These are phyloP conservation scores for Wickerhamiella vanderwaltii DNA, from an alignment of 805 yeast species.

Conservation along the genomic window DNA sequence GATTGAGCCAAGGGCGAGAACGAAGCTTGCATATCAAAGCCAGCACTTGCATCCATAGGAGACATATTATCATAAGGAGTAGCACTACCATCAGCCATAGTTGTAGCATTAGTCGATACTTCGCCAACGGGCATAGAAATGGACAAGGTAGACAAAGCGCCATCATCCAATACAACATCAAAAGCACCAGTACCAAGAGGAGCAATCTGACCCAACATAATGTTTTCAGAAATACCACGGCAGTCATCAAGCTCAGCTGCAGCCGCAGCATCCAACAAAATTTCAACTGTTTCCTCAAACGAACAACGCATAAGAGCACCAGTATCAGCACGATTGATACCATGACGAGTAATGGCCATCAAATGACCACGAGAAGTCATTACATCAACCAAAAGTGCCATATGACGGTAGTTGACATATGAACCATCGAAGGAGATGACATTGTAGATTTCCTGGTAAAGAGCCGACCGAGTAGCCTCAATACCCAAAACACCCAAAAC, in stretches of 20 bases:
- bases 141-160: slow-evolving; percentile 56
- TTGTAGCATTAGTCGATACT: slow-evolving; percentile 22
- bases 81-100: slow-evolving; percentile 56
- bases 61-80: slow-evolving; percentile 74
- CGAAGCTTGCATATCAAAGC: slow-evolving; percentile 47
- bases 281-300: slow-evolving; percentile 98
- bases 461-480: slow-evolving; percentile 93
- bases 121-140: slow-evolving; percentile 33
- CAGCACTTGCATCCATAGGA: slow-evolving; percentile 31
- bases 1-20: slow-evolving; percentile 90
- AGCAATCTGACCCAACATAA: slow-evolving; percentile 95
- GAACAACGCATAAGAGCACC: slow-evolving; percentile 99
- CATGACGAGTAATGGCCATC: slow-evolving; percentile 98
- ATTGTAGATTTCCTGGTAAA: slow-evolving; percentile 86
- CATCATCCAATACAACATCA: slow-evolving; percentile 89
- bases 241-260: slow-evolving; percentile 96
- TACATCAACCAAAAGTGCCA: slow-evolving; percentile 94
- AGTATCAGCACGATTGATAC: slow-evolving; percentile 96
- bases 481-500: slow-evolving; percentile 90
- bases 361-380: slow-evolving; percentile 98
- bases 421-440: slow-evolving; percentile 99
- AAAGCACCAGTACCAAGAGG: slow-evolving; percentile 98
- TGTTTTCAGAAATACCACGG: slow-evolving; percentile 96
- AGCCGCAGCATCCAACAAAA: slow-evolving; percentile 94
- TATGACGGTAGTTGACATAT: slow-evolving; percentile 94